These are phyloP conservation scores for Cercospora janseana DNA, from an alignment of 2,329 filamentous ascomycete species.

Conservation along the genomic window DNA sequence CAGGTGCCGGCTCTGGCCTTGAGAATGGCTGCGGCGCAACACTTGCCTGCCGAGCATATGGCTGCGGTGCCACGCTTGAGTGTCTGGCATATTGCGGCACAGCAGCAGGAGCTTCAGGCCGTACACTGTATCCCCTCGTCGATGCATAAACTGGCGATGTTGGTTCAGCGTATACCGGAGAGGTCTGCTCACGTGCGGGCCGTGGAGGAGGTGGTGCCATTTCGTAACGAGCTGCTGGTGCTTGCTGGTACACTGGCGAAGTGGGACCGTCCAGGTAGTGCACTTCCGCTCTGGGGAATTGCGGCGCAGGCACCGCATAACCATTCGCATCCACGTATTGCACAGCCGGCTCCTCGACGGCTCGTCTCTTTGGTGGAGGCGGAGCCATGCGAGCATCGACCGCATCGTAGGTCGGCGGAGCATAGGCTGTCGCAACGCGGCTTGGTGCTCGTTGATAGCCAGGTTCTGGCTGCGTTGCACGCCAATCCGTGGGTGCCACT, in stretches of 20 bases:
- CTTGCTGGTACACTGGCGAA: slow-evolving; percentile 32
- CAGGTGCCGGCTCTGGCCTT: slow-evolving; percentile 21
- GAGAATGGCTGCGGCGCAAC: slow-evolving; percentile 45
- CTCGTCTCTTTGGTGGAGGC: slow-evolving; percentile 26
- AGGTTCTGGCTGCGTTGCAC: slow-evolving; percentile 40
- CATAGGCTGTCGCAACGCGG: slow-evolving; percentile 42
- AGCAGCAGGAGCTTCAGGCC: slow-evolving; percentile 56
- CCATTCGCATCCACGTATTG: slow-evolving; percentile 34
- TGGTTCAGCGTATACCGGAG: slow-evolving; percentile 26
- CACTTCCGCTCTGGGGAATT: slow-evolving; percentile 16
- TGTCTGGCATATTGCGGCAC: slow-evolving; percentile 23
- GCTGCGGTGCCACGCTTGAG: slow-evolving; percentile 45
- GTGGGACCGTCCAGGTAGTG: slow-evolving; percentile 31
- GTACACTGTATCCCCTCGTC: slow-evolving; percentile 34
- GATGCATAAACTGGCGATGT: slow-evolving; percentile 16
- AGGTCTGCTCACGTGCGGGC: slow-evolving; percentile 39
- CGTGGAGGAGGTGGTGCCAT: slow-evolving; percentile 24
- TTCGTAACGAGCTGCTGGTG: slow-evolving; percentile 21
- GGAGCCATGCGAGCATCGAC: slow-evolving; percentile 36
- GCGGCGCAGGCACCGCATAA: slow-evolving; percentile 25
- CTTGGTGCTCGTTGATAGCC: slow-evolving; percentile 61
- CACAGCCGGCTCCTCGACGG: slow-evolving; percentile 27
- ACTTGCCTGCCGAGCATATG: slow-evolving; percentile 42
- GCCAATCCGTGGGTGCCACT: slow-evolving; percentile 42
- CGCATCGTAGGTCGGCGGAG: slow-evolving; percentile 43